Percentiles rank a stretch among this genome's conserved stretches.
Evolutionary conservation across 805 yeast genomes (phyloP).

Genomic region (Pachysolen tannophilus): DNA sequence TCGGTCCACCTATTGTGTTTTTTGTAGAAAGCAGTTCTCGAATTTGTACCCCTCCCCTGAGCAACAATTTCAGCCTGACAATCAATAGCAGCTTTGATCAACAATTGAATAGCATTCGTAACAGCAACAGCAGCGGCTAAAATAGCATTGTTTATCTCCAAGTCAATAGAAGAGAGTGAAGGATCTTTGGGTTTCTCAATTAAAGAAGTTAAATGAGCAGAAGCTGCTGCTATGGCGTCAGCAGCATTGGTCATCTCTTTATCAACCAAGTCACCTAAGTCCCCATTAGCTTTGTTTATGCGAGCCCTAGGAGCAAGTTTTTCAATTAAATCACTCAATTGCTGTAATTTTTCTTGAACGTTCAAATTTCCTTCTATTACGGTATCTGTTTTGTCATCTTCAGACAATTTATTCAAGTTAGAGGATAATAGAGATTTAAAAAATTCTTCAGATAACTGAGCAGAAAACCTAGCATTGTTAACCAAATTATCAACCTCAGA

Average conservation of each 20-base stretch:
- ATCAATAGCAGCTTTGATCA: slow-evolving; percentile 69
- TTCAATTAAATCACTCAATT: slow-evolving; percentile 47
- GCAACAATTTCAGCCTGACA: slow-evolving; percentile 77
- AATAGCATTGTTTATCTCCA: slow-evolving; percentile 70
- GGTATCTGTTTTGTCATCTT: slow-evolving; percentile 65
- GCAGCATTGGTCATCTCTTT: slow-evolving; percentile 70
- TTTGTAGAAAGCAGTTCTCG: slow-evolving; percentile 71
- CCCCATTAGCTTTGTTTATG: slow-evolving; percentile 29
- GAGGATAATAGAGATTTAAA: slow-evolving; percentile 52
- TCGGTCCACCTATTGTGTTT: slow-evolving; percentile 91
- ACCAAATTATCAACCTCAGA: slow-evolving; percentile 44
- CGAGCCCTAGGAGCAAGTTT: slow-evolving; percentile 36
- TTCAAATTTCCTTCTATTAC: slow-evolving; percentile 71
- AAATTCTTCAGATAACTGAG: slow-evolving; percentile 53
- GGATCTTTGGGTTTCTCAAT: slow-evolving; percentile 43
- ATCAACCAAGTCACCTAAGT: slow-evolving; percentile 66
- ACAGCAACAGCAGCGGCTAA: slow-evolving; percentile 73
- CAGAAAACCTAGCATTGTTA: slow-evolving; percentile 43
- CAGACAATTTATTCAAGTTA: slow-evolving; percentile 36
- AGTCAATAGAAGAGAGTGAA: slow-evolving; percentile 43
- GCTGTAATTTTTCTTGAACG: slow-evolving; percentile 65
- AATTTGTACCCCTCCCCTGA: slow-evolving; percentile 55
- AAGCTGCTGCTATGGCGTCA: slow-evolving; percentile 57
- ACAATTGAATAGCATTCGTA: slow-evolving; percentile 65
- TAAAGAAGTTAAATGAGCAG: slow-evolving; percentile 46